These are phyloP conservation scores for Albatrellus ellisii DNA, from an alignment of 768 basidiomycete species.

Conservation along the genomic window DNA sequence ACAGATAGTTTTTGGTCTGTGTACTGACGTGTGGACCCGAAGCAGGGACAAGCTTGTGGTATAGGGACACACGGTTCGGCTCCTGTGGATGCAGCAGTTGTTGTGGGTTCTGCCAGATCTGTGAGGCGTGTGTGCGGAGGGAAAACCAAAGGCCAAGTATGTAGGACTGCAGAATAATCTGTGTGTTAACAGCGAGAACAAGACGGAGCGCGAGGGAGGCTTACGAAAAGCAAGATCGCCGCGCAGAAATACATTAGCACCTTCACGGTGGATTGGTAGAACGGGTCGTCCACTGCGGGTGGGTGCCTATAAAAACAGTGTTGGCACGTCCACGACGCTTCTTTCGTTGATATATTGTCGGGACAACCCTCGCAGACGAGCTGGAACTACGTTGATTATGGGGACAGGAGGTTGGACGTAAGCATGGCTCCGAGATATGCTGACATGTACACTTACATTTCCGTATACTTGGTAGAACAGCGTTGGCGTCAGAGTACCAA, in stretches of 20 bases:
- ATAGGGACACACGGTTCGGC: constrained; percentile 43
- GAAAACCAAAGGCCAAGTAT: constrained; percentile 98
- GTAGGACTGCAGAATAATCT: constrained; percentile 55
- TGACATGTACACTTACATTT: constrained; percentile 46
- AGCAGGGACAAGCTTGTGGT: constrained; percentile 41
- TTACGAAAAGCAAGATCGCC: constrained; percentile 73
- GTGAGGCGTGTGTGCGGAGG: constrained; percentile 90
- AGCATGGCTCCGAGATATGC: constrained; percentile 5
- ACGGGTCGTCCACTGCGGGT: constrained; percentile 85
- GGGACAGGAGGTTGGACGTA: constrained; percentile 1
- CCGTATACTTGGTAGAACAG: constrained; percentile 98
- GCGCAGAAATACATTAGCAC: constrained; percentile 95
- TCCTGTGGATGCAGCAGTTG: constrained; percentile 47
- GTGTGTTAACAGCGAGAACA: constrained; percentile 1
- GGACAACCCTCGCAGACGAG: constrained; percentile 79
- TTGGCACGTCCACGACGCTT: constrained; percentile 72
- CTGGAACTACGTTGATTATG: constrained; percentile 66
- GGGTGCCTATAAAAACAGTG: constrained; percentile 94
- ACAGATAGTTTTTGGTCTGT: constrained; percentile 6
- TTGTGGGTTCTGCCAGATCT: constrained; percentile 98
- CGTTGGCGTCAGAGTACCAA: constrained; percentile 89
- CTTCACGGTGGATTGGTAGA: constrained; percentile 94
- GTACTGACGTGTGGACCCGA: constrained; percentile 17
- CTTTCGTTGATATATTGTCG: constrained; percentile 16
- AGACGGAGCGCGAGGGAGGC: constrained; percentile 30